phyloP scores from a whole-genome alignment of 306 rosid species.

The Neltuma alba region DNA sequence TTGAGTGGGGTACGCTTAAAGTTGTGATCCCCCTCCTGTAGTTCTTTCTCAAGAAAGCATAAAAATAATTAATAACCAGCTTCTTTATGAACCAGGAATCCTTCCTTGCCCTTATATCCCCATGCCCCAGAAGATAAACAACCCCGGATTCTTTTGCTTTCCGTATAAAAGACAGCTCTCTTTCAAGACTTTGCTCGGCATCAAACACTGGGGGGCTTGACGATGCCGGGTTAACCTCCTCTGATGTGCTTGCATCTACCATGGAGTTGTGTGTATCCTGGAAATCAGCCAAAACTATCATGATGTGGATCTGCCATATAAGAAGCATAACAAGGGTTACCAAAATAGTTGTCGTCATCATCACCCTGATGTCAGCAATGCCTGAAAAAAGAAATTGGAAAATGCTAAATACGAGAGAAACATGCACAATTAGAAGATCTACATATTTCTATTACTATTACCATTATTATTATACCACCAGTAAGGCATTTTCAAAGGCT shows the following conservation, averaged over 20 bases:
- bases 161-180: conserved; percentile 87
- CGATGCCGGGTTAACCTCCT: conserved; percentile 45
- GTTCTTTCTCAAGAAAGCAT: no score
- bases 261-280: conserved; percentile 43
- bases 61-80: no score
- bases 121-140: conserved; percentile 95
- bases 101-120: conserved; percentile 90
- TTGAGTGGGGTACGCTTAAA: no score
- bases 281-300: conserved; percentile 64
- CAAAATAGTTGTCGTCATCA: conserved; percentile 96
- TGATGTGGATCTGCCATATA: conserved; percentile 91
- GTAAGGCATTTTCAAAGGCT: conserved; percentile 16
- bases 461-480: background rate
- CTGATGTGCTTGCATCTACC: conserved; percentile 72
- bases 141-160: conserved; percentile 96
- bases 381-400: conserved; percentile 56
- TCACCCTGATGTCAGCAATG: conserved; percentile 95
- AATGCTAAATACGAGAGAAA: conserved; percentile 18
- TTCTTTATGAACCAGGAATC: conserved; percentile 94
- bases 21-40: no score
- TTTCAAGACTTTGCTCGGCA: conserved; percentile 82
- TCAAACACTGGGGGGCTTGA: conserved; percentile 48
- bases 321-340: conserved; percentile 97
- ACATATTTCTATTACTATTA: conserved; percentile 10
- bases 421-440: background rate